A percentile compares a stretch with the other conserved stretches of the same genome.
Evolutionary conservation across 2,329 filamentous ascomycete genomes (phyloP).

Genomic region (Apiospora rasikravindrae): DNA sequence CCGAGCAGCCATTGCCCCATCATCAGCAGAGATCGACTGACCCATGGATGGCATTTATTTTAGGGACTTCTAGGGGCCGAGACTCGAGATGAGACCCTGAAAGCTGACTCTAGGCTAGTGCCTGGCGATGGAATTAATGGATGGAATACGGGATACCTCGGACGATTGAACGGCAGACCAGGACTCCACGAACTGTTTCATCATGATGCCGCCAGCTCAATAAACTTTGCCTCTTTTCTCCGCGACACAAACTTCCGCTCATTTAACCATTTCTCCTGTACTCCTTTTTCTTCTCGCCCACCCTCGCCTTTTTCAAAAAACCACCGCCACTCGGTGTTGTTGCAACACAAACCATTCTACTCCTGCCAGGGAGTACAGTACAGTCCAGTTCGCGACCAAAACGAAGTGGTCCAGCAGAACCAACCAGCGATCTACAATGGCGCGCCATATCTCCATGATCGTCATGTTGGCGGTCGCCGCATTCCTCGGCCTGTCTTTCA

Average conservation of each 20-base stretch:
- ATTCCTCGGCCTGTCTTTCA: constrained; percentile 63
- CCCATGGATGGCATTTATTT: neutral
- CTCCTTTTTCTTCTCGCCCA: neutral
- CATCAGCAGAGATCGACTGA: constrained; percentile 10
- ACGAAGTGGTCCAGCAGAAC: neutral
- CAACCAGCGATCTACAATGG: constrained; percentile 45
- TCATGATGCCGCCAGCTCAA: constrained; percentile 1
- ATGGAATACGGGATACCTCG: neutral
- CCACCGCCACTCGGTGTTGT: neutral
- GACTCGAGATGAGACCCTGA: constrained; percentile 1
- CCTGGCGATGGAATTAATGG: neutral
- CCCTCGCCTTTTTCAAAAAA: neutral
- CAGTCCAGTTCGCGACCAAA: neutral
- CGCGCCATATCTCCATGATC: constrained; percentile 59
- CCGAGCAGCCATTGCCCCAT: constrained; percentile 1
- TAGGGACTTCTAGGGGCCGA: neutral
- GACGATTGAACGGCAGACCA: neutral
- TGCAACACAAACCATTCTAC: neutral
- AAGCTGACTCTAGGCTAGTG: neutral
- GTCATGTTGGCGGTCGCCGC: constrained; percentile 60
- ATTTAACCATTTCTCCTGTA: neutral
- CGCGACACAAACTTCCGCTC: neutral
- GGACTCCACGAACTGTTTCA: constrained; percentile 1
- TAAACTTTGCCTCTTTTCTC: neutral
- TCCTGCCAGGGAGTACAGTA: neutral